A percentile compares a stretch with the other conserved stretches of the same genome.
Evolutionary conservation across 2,329 filamentous ascomycete species (phyloP).

Genomic region (Sclerotinia minor): DNA sequence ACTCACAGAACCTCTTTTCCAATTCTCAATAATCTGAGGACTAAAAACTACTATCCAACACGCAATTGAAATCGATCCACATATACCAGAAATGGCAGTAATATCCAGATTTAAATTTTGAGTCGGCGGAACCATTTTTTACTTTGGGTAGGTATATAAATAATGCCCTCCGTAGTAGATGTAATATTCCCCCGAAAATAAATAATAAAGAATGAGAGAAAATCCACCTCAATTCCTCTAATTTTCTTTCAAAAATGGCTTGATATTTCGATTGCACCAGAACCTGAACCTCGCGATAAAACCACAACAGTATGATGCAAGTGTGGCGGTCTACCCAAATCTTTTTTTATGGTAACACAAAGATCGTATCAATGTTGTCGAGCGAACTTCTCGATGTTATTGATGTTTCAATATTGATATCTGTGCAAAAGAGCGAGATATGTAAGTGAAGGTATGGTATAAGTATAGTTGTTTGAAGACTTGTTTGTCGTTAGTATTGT

Average conservation of each 20-base stretch:
- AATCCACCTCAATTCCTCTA: not conserved
- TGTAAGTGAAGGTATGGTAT: not conserved
- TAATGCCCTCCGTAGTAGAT: not conserved
- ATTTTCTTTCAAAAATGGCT: not conserved
- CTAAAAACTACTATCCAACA: conserved; percentile 97
- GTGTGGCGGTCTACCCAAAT: conserved; percentile 16
- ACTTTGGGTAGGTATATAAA: not conserved
- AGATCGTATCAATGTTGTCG: not conserved
- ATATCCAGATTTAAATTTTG: conserved; percentile 71
- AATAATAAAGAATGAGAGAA: not conserved
- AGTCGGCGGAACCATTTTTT: conserved; percentile 48
- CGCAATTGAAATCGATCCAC: conserved; percentile 91
- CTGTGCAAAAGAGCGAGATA: not conserved
- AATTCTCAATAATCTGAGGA: conserved; percentile 95
- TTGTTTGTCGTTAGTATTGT: not conserved
- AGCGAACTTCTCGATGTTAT: conserved; percentile 17
- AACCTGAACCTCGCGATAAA: not conserved
- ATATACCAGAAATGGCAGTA: conserved; percentile 89
- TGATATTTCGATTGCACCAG: not conserved
- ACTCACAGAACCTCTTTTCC: conserved; percentile 65
- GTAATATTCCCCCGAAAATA: not conserved
- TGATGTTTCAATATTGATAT: not conserved
- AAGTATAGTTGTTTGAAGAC: not conserved
- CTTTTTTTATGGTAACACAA: not conserved
- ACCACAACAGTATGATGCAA: not conserved